A percentile compares a stretch with the other conserved stretches of the same genome.
These are phyloP conservation scores for Plantago ovata DNA, from an alignment of 257 asterid species.

Conservation along the genomic window DNA sequence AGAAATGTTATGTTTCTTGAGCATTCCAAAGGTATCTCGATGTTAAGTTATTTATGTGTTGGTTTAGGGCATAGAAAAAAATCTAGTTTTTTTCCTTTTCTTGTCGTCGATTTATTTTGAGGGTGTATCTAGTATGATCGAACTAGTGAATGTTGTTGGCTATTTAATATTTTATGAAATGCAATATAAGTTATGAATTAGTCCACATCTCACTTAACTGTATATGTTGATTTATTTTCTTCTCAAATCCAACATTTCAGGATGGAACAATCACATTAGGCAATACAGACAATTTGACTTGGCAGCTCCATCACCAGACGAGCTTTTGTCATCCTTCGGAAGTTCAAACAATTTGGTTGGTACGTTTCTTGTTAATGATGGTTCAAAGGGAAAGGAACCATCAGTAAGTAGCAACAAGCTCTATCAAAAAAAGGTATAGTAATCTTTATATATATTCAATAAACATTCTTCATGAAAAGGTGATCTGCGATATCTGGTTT, in stretches of 20 bases:
- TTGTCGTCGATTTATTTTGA: neutral
- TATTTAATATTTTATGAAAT: neutral
- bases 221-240: slow-evolving; percentile 1
- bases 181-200: neutral
- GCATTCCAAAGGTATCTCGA: too few species aligned
- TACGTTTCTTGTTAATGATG: slow-evolving; percentile 15
- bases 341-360: slow-evolving; percentile 5
- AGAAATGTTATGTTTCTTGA: too few species aligned
- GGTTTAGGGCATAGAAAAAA: too few species aligned
- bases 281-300: neutral
- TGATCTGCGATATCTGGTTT: neutral
- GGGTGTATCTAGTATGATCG: neutral
- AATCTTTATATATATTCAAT: neutral
- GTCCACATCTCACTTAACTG: neutral
- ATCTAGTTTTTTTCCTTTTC: too few species aligned
- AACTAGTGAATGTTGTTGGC: neutral
- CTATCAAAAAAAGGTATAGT: neutral
- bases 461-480: neutral
- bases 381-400: slow-evolving; percentile 17
- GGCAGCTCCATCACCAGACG: neutral
- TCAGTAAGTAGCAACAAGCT: slow-evolving; percentile 24
- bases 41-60: too few species aligned
- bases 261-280: slow-evolving; percentile 3
- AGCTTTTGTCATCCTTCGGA: slow-evolving; percentile 1
- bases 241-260: slow-evolving; percentile 21